A percentile compares a stretch with the other conserved stretches of the same genome.
Evolutionary conservation across 495 filamentous ascomycete species (phyloP).

Genomic region (Tuber calosporum): DNA sequence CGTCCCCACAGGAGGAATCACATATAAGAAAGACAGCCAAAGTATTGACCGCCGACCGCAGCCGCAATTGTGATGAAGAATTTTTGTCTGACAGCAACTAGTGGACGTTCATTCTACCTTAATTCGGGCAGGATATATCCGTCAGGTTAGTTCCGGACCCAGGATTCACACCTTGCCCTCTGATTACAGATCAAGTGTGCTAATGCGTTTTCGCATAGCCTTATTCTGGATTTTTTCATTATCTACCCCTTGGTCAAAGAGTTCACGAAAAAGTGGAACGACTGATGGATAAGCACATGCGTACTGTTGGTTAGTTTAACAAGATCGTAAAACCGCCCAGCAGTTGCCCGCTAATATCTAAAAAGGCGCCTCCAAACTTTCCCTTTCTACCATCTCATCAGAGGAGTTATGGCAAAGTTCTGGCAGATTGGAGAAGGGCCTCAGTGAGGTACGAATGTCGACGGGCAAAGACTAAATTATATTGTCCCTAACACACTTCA

Average conservation of each 20-base stretch:
- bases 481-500: slow-evolving; percentile 39
- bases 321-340: neutral
- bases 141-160: slow-evolving; percentile 52
- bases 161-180: neutral
- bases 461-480: neutral
- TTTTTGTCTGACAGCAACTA: slow-evolving; percentile 14
- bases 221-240: slow-evolving; percentile 84
- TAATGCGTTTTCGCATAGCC: slow-evolving; percentile 48
- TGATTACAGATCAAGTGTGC: slow-evolving; percentile 6
- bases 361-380: slow-evolving; percentile 75
- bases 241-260: slow-evolving; percentile 79
- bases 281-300: slow-evolving; percentile 86
- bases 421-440: slow-evolving; percentile 51
- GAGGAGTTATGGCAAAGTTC: slow-evolving; percentile 74
- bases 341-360: neutral
- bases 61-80: neutral
- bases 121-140: slow-evolving; percentile 69
- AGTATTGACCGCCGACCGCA: slow-evolving; percentile 27
- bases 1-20: slow-evolving; percentile 68
- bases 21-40: slow-evolving; percentile 48
- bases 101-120: slow-evolving; percentile 68
- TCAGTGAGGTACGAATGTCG: slow-evolving; percentile 52
- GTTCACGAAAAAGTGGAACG: slow-evolving; percentile 83
- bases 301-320: slow-evolving; percentile 52
- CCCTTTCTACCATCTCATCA: slow-evolving; percentile 79